Conservation (phyloP, 2,329 filamentous ascomycete genomes). For the Furcasterigmium furcatum region DNA sequence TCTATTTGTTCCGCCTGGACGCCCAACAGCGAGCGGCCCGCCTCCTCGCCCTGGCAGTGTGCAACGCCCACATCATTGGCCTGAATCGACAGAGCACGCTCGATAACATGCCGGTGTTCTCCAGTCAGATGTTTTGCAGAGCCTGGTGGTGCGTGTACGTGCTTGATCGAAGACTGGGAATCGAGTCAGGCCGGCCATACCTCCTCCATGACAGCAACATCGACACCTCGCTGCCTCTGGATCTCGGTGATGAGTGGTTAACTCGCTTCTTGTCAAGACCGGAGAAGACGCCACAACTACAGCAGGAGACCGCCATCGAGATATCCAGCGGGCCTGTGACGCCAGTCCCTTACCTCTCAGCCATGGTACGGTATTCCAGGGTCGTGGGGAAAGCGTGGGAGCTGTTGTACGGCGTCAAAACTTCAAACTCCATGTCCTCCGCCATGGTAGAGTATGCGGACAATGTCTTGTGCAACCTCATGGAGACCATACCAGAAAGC, state of each 20-base stretch:
- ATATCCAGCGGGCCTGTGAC: neutral
- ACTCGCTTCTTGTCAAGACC: neutral
- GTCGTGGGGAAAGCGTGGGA: constrained; percentile 7
- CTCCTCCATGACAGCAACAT: constrained; percentile 5
- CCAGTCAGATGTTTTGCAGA: constrained; percentile 4
- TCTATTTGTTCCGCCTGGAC: constrained; percentile 7
- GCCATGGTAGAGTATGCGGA: constrained; percentile 9
- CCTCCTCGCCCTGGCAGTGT: constrained; percentile 7
- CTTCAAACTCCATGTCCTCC: neutral
- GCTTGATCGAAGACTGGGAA: constrained; percentile 6
- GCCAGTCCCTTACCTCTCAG: constrained; percentile 4
- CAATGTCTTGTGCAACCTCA: constrained; percentile 1
- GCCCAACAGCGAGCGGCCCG: constrained; percentile 6
- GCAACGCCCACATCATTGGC: constrained; percentile 9
- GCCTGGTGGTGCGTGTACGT: constrained; percentile 8
- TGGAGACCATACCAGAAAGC: constrained; percentile 3
- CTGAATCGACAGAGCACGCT: constrained; percentile 5
- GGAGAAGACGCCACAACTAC: neutral
- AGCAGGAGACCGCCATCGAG: constrained; percentile 1
- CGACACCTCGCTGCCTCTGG: neutral
- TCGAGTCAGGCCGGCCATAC: constrained; percentile 8
- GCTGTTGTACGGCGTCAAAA: constrained; percentile 4
- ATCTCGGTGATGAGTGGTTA: constrained; percentile 8
- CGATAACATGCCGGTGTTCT: constrained; percentile 2
- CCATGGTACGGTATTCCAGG: constrained; percentile 4